A percentile compares a stretch with the other conserved stretches of the same genome.
These are phyloP conservation scores for Boletus sp. DNA, from an alignment of 1,284 basidiomycete species.

Conservation along the genomic window DNA sequence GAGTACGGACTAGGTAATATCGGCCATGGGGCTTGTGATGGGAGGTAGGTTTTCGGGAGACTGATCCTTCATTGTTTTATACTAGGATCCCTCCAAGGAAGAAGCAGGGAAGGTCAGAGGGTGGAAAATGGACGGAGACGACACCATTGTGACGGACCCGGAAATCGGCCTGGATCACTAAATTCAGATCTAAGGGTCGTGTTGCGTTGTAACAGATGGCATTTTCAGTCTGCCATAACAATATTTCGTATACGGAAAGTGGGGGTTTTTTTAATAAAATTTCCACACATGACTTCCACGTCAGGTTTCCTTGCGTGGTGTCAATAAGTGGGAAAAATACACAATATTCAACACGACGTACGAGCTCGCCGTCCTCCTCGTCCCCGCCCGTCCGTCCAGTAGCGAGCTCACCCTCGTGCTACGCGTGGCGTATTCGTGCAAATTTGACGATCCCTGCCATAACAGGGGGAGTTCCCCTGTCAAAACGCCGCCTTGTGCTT, in stretches of 20 bases:
- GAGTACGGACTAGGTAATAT: slow-evolving; percentile 59
- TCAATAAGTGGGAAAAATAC: slow-evolving; percentile 27
- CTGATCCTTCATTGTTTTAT: slow-evolving; percentile 46
- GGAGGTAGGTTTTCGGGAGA: slow-evolving; percentile 38
- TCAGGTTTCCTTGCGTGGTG: slow-evolving; percentile 29
- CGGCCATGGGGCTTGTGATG: slow-evolving; percentile 51
- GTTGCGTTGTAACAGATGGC: slow-evolving; percentile 41
- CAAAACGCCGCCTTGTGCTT: slow-evolving; percentile 18
- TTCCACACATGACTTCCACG: slow-evolving; percentile 34
- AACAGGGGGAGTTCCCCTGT: slow-evolving; percentile 17
- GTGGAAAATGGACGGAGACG: slow-evolving; percentile 48
- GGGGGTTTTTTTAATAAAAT: slow-evolving; percentile 37
- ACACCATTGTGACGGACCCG: slow-evolving; percentile 49
- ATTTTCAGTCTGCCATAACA: slow-evolving; percentile 41
- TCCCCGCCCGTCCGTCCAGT: neutral
- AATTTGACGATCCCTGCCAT: slow-evolving; percentile 30
- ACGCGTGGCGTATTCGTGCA: neutral
- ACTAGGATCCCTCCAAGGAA: slow-evolving; percentile 31
- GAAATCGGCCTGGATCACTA: slow-evolving; percentile 59
- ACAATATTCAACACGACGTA: slow-evolving; percentile 14
- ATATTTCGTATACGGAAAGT: slow-evolving; percentile 41
- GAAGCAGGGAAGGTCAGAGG: slow-evolving; percentile 37
- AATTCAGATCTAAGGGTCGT: slow-evolving; percentile 60
- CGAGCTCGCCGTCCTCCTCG: neutral
- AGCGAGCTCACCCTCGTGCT: neutral